These are phyloP conservation scores for Gaeumannomyces tritici DNA, from an alignment of 2,329 filamentous ascomycete species.

Conservation along the genomic window DNA sequence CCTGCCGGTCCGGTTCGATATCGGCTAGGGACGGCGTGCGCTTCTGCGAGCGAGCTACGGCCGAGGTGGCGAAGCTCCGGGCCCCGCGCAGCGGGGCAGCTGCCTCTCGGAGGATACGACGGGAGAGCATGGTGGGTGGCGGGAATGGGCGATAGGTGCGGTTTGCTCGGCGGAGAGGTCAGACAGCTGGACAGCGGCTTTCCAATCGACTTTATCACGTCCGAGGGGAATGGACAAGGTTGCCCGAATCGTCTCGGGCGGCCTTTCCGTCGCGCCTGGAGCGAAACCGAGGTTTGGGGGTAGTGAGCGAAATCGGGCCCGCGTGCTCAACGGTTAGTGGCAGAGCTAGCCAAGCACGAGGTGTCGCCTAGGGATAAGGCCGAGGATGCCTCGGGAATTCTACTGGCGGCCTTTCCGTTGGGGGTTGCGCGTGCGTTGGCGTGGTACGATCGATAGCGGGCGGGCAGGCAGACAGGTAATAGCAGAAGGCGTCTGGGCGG, in stretches of 20 bases:
- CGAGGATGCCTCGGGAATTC: background rate
- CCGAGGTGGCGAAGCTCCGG: conserved; percentile 50
- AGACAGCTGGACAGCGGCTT: background rate
- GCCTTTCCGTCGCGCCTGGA: background rate
- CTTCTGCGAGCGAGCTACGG: conserved; percentile 26
- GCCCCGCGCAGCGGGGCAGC: conserved; percentile 35
- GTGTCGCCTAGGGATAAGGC: background rate
- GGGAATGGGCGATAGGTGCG: conserved; percentile 15
- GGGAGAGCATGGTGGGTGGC: conserved; percentile 35
- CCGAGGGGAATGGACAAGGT: background rate
- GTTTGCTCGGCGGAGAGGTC: background rate
- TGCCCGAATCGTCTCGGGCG: background rate
- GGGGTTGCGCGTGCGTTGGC: background rate
- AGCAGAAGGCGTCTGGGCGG: background rate
- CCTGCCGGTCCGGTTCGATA: conserved; percentile 61
- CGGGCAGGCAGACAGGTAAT: background rate
- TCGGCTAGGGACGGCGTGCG: conserved; percentile 73
- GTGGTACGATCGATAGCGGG: background rate
- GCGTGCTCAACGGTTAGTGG: too few species aligned
- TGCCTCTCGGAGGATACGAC: conserved; percentile 36
- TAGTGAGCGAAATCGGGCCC: background rate
- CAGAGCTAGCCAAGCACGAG: background rate
- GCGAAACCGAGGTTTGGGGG: background rate
- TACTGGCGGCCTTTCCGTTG: background rate
- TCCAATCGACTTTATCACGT: background rate